Percentiles rank a stretch among this genome's conserved stretches.
Conservation (phyloP, 2,329 filamentous ascomycete species). For the Alternaria dauci region DNA sequence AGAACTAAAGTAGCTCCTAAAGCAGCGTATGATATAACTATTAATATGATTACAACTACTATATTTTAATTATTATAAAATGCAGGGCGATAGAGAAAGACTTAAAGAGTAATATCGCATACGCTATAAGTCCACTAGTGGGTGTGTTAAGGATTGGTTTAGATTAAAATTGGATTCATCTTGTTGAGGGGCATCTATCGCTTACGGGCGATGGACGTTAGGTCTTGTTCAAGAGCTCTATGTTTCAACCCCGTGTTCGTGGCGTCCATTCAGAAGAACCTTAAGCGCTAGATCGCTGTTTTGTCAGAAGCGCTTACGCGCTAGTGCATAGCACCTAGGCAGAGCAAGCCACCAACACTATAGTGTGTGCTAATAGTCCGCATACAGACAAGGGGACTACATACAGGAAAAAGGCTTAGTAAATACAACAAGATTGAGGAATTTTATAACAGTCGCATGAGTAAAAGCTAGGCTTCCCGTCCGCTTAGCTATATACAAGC, state of each 20-base stretch:
- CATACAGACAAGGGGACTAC: not conserved
- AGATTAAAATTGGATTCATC: not conserved
- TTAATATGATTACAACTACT: not conserved
- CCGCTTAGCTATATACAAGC: too few species aligned
- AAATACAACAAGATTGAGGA: too few species aligned
- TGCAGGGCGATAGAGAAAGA: not conserved
- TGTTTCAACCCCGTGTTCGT: too few species aligned
- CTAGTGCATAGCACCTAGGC: not conserved
- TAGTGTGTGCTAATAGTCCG: not conserved
- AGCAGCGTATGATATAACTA: not conserved
- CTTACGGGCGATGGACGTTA: not conserved
- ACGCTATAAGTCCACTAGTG: not conserved
- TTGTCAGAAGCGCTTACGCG: not conserved
- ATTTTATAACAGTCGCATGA: not conserved
- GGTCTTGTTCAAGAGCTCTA: too few species aligned
- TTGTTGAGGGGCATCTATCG: not conserved
- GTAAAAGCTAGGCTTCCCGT: not conserved
- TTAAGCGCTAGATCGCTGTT: too few species aligned
- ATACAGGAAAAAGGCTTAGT: not conserved
- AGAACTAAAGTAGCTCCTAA: not conserved
- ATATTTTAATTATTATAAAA: not conserved
- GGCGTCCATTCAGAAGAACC: too few species aligned
- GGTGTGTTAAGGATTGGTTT: not conserved
- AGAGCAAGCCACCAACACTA: not conserved
- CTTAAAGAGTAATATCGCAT: not conserved